Evolutionary conservation across 2,329 filamentous ascomycete genomes (phyloP), one percentile per base, ranked within the genome.

Genomic region (Cercospora nicotianae): DNA sequence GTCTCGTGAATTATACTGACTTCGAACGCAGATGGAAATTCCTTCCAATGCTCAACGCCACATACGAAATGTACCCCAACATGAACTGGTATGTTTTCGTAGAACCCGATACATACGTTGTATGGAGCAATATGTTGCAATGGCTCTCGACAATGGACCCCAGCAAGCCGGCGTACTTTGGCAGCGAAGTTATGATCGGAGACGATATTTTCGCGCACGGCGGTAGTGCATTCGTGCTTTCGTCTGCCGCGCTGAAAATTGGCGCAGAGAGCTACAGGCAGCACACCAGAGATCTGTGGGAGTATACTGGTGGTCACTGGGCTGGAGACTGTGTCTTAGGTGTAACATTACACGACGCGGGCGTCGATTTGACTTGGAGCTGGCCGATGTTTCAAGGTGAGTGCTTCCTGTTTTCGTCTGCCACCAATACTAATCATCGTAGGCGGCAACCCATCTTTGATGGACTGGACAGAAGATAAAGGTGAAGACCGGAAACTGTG

Each of bases 31-130:
- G 42, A 20, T 87, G 82, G 79, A 87, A 87, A 72, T 87, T 86
- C 67, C 73, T 87, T 31, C 83, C 85, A 23, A 85, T 73, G 71
- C 57, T 70, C 3, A 73, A 74, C 42, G 65, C 67, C 16, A 76
- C 74, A 1, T 60, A 78, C 67, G 72, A 77, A 10, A 73, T 79
- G 61, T 72, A 77, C 42, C 82, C 83, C 2, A 77, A 85, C 28
- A 82, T 83, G 55, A 84, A 84, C 64, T 89, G 86, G 86, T 89
- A 83, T 68, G 78, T 87, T 65, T 89, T 89, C 74, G 82, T 87
- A 58, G 86, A 88, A 71, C 83, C 85, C 0, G 87, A 89, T 73
- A 87, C 86, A 0, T 88, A 86, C 70, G 75, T 87, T 48, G 79
- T 86, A 9, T 86, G 86, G 80, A 77, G 81, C 36, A 86, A 85